Evolutionary conservation across 2,329 filamentous ascomycete genomes (phyloP).

Genomic region (Diaporthe ampelina): DNA sequence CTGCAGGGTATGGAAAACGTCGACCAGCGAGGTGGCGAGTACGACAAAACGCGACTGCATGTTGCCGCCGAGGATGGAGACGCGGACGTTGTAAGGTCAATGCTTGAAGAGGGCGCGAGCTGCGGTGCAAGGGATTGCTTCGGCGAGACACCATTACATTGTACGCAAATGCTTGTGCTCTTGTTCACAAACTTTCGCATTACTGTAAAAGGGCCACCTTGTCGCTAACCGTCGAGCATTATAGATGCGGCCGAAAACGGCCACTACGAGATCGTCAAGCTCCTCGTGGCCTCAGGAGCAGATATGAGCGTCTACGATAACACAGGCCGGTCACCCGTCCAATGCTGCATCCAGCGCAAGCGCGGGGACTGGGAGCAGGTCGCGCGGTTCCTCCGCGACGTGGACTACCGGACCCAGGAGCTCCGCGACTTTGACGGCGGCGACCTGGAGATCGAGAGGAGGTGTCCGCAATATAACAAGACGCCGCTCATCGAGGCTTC

Average conservation of each 20-base stretch:
- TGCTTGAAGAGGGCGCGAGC: slow-evolving; percentile 29
- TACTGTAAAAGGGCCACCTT: too few relatives aligned
- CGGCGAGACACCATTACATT: slow-evolving; percentile 32
- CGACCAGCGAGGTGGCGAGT: background rate
- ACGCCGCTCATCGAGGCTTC: slow-evolving; percentile 6
- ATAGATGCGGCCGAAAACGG: slow-evolving; percentile 24
- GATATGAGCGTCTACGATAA: slow-evolving; percentile 34
- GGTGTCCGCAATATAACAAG: slow-evolving; percentile 6
- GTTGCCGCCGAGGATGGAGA: slow-evolving; percentile 6
- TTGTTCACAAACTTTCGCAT: background rate
- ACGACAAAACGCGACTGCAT: slow-evolving; percentile 16
- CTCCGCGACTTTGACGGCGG: background rate
- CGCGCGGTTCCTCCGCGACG: slow-evolving; percentile 7
- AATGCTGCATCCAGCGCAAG: slow-evolving; percentile 31
- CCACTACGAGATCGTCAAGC: slow-evolving; percentile 24
- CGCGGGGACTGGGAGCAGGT: slow-evolving; percentile 19
- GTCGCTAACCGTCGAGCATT: background rate
- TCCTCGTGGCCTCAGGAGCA: slow-evolving; percentile 21
- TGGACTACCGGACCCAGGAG: slow-evolving; percentile 19
- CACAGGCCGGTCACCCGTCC: slow-evolving; percentile 14
- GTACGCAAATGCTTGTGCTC: background rate
- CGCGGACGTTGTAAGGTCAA: background rate
- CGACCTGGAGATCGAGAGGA: slow-evolving; percentile 10
- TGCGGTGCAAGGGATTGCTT: slow-evolving; percentile 27
- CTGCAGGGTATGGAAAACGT: slow-evolving; percentile 23